Conservation (phyloP, 768 basidiomycete species). For the Favolaschia claudopus region DNA sequence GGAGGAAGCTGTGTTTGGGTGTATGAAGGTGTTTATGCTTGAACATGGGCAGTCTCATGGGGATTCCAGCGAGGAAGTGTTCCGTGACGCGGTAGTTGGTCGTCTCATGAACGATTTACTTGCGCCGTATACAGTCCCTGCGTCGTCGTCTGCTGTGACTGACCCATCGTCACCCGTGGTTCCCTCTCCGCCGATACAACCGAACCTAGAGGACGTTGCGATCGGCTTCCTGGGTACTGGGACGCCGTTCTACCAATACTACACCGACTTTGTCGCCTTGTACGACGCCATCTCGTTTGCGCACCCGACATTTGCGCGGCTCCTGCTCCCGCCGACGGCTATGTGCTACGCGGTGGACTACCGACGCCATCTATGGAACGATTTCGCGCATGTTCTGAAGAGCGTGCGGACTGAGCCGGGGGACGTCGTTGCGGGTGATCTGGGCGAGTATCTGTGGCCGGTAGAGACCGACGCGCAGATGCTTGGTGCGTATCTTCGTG, state of each 20-base stretch:
- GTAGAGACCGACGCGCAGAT: slow-evolving; percentile 69
- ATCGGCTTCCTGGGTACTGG: slow-evolving; percentile 63
- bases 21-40: slow-evolving; percentile 96
- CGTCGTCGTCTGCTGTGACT: slow-evolving; percentile 25
- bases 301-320: slow-evolving; percentile 74
- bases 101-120: slow-evolving; percentile 68
- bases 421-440: slow-evolving; percentile 58
- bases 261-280: slow-evolving; percentile 88
- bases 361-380: slow-evolving; percentile 83
- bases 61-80: slow-evolving; percentile 71
- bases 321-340: slow-evolving; percentile 79
- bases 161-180: slow-evolving; percentile 25
- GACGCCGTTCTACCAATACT: slow-evolving; percentile 93
- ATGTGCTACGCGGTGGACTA: slow-evolving; percentile 85
- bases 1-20: slow-evolving; percentile 71
- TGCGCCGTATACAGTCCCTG: slow-evolving; percentile 54
- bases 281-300: slow-evolving; percentile 93
- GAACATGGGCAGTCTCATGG: slow-evolving; percentile 78
- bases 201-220: slow-evolving; percentile 62
- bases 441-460: slow-evolving; percentile 76
- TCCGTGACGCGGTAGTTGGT: slow-evolving; percentile 74
- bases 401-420: slow-evolving; percentile 61
- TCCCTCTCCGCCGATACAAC: slow-evolving; percentile 21
- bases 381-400: slow-evolving; percentile 71
- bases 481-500: slow-evolving; percentile 67